Percentiles rank a stretch among this genome's conserved stretches.
Conservation (phyloP, 768 basidiomycete species). For the Rhodosporidiobolus odoratus region DNA sequence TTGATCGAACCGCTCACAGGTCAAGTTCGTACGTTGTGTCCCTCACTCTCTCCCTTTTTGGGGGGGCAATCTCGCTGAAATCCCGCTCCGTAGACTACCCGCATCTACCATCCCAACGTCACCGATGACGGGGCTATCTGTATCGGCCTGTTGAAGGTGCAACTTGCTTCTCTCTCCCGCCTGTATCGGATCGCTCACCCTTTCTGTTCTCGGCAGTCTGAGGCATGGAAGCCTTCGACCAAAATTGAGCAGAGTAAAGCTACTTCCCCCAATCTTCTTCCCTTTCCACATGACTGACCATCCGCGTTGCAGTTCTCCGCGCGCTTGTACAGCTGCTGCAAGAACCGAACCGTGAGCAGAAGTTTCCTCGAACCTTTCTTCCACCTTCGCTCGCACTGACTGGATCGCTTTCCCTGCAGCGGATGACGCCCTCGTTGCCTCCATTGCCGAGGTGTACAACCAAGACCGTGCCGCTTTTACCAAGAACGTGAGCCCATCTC, state of each 20-base stretch:
- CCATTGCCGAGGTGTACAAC: slow-evolving; percentile 40
- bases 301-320: slow-evolving; percentile 26
- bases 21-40: slow-evolving; percentile 35
- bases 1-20: not conserved
- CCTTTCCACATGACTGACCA: not conserved
- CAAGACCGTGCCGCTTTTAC: slow-evolving; percentile 28
- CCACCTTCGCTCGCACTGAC: no score
- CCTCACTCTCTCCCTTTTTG: not conserved
- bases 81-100: slow-evolving; percentile 28
- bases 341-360: slow-evolving; percentile 34
- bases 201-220: slow-evolving; percentile 11
- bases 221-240: slow-evolving; percentile 40
- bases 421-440: slow-evolving; percentile 39
- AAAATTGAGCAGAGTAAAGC: slow-evolving; percentile 39
- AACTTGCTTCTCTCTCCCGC: not conserved
- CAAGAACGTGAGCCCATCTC: slow-evolving; percentile 14
- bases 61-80: not conserved
- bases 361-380: not conserved
- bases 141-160: slow-evolving; percentile 37
- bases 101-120: slow-evolving; percentile 40
- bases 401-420: not conserved
- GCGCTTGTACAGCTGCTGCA: slow-evolving; percentile 37
- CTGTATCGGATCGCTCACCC: not conserved
- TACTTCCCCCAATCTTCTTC: not conserved
- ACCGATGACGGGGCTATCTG: slow-evolving; percentile 39